Evolutionary conservation across 1,284 basidiomycete genomes (phyloP), one percentile per base, ranked within the genome.

Genomic region (Sporisorium scitamineum): DNA sequence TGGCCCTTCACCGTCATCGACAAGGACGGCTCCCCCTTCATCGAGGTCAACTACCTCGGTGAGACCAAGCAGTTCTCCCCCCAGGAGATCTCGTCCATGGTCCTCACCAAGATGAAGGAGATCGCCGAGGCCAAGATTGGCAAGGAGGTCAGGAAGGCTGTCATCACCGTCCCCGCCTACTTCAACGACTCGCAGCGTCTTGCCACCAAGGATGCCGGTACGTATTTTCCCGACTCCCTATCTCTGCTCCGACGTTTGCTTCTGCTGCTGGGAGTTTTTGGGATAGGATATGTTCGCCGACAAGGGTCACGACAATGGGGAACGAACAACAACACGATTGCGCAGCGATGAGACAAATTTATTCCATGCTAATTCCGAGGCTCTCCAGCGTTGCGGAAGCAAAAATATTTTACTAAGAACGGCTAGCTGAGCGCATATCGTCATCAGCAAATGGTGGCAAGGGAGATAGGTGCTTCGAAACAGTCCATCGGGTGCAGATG

Each of bases 71-170:
- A 87, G 70, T 90, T 90, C 87, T 88, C 88, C 61, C 89, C 89
- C 66, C 88, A 89, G 86, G 89, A 90, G 86, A 96, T 99, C 87
- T 98, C 96, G 20, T 92, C 96, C 79, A 98, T 99, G 96, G 95
- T 99, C 81, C 91, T 99, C 82, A 90, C 90, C 83, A 99, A 98
- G 90, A 97, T 99, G 94, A 98, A 96, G 91, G 96, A 90, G 86
- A 89, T 88, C 82, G 89, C 90, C 60, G 89, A 90, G 87, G 88
- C 89, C 83, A 89, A 90, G 87, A 87, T 90, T 73, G 89, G 89
- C 82, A 89, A 89, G 87, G 87, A 87, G 67, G 89, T 90, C 86
- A 89, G 88, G 87, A 90, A 90, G 88, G 90, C 90, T 76, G 90
- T 90, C 80, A 88, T 90, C 84, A 90, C 90, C 92, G 89, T 90